A percentile compares a stretch with the other conserved stretches of the same genome.
Conservation (phyloP, 2,329 filamentous ascomycete genomes). For the Fusarium equiseti region DNA sequence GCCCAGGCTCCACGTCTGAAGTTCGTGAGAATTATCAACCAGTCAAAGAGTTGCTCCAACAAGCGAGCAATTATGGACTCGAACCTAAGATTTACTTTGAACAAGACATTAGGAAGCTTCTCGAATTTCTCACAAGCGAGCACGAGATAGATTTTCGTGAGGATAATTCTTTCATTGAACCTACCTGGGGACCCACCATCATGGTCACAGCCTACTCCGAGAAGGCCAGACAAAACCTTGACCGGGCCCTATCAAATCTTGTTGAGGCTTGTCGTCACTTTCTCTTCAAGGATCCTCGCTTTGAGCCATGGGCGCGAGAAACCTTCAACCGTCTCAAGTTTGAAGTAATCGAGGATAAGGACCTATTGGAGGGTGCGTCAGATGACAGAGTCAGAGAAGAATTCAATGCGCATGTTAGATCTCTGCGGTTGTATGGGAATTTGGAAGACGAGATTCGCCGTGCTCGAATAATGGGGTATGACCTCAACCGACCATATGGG, state of each 20-base stretch:
- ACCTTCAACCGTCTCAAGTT: background rate
- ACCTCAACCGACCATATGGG: background rate
- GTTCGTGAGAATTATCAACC: background rate
- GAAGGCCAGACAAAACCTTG: background rate
- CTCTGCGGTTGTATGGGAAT: background rate
- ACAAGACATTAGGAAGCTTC: background rate
- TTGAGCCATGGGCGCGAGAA: background rate
- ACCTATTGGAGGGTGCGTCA: accelerated
- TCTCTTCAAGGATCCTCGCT: background rate
- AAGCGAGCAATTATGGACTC: background rate
- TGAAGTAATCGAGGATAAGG: background rate
- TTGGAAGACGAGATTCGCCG: background rate
- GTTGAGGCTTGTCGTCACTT: background rate
- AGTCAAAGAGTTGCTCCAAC: background rate
- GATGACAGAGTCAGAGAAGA: background rate
- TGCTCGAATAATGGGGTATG: background rate
- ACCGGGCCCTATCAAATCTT: background rate
- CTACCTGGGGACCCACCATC: background rate
- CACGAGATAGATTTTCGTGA: background rate
- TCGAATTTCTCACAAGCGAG: background rate
- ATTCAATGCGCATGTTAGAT: background rate
- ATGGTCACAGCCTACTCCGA: background rate
- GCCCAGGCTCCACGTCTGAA: background rate
- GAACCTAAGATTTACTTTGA: too few relatives aligned
- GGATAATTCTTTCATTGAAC: background rate